Percentiles rank a stretch among this genome's conserved stretches.
Evolutionary conservation across 2,329 filamentous ascomycete species (phyloP).

Genomic region (Cladosporium velox): DNA sequence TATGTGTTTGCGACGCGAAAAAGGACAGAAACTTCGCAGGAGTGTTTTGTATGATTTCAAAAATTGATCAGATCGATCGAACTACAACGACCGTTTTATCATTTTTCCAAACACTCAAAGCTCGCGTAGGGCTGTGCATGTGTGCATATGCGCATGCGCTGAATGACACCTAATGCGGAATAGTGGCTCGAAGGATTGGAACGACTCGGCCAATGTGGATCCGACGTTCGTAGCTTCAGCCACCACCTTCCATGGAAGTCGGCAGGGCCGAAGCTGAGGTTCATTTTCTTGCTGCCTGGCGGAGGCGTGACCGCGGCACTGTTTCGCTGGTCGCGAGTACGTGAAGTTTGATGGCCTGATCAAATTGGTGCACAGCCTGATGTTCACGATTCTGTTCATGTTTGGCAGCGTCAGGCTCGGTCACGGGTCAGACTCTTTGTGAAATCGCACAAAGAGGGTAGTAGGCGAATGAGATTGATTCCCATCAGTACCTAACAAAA

Average conservation of each 20-base stretch:
- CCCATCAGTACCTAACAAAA: neutral
- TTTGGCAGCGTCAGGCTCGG: neutral
- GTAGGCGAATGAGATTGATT: neutral
- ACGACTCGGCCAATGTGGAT: neutral
- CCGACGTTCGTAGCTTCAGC: neutral
- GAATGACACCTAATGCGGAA: neutral
- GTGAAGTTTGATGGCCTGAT: neutral
- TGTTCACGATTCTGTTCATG: neutral
- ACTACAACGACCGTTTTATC: neutral
- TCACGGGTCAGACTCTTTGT: neutral
- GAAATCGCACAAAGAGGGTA: neutral
- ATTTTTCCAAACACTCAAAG: neutral
- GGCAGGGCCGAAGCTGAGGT: neutral
- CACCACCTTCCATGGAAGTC: neutral
- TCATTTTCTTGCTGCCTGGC: constrained; percentile 1
- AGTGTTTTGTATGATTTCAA: neutral
- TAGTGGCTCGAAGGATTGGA: neutral
- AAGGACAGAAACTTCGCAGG: neutral
- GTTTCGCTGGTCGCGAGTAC: neutral
- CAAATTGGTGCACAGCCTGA: neutral
- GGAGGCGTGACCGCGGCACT: neutral
- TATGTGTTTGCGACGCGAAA: neutral
- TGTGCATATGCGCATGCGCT: constrained; percentile 2
- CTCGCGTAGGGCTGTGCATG: constrained; percentile 3
- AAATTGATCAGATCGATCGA: no score